Evolutionary conservation across 2,329 filamentous ascomycete genomes (phyloP), one percentile per base, ranked within the genome.

Genomic region (Neofusicoccum kwambonambiense): DNA sequence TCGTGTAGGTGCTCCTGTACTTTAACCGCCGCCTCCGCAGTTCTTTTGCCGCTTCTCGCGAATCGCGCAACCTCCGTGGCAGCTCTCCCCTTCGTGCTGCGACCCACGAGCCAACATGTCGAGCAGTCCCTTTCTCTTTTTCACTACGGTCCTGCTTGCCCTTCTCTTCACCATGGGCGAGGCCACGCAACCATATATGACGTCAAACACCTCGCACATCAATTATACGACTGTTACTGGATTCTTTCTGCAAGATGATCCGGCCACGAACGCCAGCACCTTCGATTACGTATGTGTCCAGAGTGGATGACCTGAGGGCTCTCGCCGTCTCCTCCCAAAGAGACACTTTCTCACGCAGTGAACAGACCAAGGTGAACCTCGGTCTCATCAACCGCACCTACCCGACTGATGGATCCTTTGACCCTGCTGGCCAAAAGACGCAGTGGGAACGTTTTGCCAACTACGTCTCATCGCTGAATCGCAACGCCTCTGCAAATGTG

Each of bases 391-490:
- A 89, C 70, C 83, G 83, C 54, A 82, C 82, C 1, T 90, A 90
- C 71, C 79, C 84, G 5, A 85, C 82, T 1, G 87, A 90, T 69
- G 65, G 66, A 2, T 67, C 68, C 45, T 47, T 65, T 15, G 77
- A 79, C 61, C 75, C 80, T 56, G 68, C 76, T 15, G 75, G 76
- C 19, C 71, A 76, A 65, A 80, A 82, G 68, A 87, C 84, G 0
- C 86, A 86, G 73, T 91, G 89, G 89, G 79, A 88, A 74, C 83
- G 85, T n/a, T 89, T 91, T 65, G 78, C 80, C 47, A 74, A 83
- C 66, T 87, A 87, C 70, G 81, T 91, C 34, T 71, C 79, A 19
- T 76, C 79, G 27, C 73, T 91, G 42, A 89, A 89, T 76, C 70
- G 73, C 3, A 73, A 81, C 2, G 74, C 75, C 2, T 71, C 72